These are phyloP conservation scores for Spathaspora arborariae DNA, from an alignment of 805 yeast species.

Conservation along the genomic window DNA sequence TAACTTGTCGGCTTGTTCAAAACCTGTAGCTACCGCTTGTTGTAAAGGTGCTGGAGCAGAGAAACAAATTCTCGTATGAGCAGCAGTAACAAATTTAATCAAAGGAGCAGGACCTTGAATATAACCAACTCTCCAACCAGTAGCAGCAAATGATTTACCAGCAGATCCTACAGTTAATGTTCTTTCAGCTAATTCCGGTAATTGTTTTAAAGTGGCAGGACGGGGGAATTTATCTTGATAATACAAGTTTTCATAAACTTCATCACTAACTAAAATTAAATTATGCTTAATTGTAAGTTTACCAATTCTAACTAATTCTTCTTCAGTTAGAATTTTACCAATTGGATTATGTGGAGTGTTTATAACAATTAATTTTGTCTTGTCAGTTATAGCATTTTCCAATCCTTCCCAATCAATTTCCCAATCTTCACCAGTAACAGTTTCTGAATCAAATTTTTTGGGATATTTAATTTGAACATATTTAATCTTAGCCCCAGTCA, in stretches of 20 bases:
- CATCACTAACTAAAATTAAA: conserved; percentile 81
- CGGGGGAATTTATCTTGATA: conserved; percentile 69
- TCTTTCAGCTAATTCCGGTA: conserved; percentile 71
- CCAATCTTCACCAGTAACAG: conserved; percentile 85
- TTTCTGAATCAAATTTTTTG: conserved; percentile 54
- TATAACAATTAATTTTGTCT: conserved; percentile 81
- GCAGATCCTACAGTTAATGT: conserved; percentile 95
- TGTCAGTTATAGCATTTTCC: conserved; percentile 62
- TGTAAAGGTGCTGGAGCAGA: conserved; percentile 88
- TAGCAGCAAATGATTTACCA: conserved; percentile 97
- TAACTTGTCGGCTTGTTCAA: conserved; percentile 55
- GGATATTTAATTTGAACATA: conserved; percentile 89
- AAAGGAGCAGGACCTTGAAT: conserved; percentile 82
- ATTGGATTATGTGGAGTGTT: conserved; percentile 97
- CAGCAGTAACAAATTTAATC: conserved; percentile 75
- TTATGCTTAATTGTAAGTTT: conserved; percentile 81
- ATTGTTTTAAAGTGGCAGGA: conserved; percentile 64
- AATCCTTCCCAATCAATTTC: conserved; percentile 74
- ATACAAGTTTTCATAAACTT: conserved; percentile 89
- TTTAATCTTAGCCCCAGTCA: conserved; percentile 88
- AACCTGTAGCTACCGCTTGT: conserved; percentile 82
- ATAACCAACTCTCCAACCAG: conserved; percentile 99
- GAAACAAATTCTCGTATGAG: conserved; percentile 94
- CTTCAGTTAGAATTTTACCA: conserved; percentile 80
- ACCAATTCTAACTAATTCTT: conserved; percentile 75